Evolutionary conservation across 805 yeast species (phyloP).

Genomic region (Danielozyma ontarioensis): DNA sequence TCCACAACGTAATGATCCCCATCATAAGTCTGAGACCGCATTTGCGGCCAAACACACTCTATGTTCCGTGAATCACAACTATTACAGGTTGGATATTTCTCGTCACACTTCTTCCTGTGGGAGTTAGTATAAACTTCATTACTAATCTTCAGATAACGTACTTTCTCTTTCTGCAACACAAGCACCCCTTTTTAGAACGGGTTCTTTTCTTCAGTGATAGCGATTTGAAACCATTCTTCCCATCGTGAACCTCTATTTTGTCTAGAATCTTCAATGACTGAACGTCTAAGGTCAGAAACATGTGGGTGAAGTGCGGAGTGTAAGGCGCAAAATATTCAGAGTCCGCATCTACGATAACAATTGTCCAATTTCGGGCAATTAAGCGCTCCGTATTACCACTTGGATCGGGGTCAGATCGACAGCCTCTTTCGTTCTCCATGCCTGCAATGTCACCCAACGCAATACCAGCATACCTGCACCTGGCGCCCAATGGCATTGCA

Average conservation of each 20-base stretch:
- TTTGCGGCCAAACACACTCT: slow-evolving; percentile 6
- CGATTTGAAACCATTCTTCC: not conserved
- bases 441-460: too few relatives aligned
- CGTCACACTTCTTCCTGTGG: slow-evolving; percentile 16
- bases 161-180: slow-evolving; percentile 13
- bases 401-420: too few relatives aligned
- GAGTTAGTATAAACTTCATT: slow-evolving; percentile 5
- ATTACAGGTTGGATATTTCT: slow-evolving; percentile 9
- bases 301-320: not conserved
- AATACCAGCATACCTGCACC: too few relatives aligned
- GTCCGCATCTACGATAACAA: too few relatives aligned
- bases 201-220: slow-evolving; percentile 2
- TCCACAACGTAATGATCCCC: too few relatives aligned
- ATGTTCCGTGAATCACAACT: slow-evolving; percentile 5
- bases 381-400: too few relatives aligned
- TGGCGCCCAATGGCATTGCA: too few relatives aligned
- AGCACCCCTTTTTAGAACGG: slow-evolving; percentile 10
- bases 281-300: not conserved
- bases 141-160: slow-evolving; percentile 6
- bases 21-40: too few relatives aligned
- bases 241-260: not conserved
- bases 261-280: not conserved
- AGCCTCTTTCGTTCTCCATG: too few relatives aligned
- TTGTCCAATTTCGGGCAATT: too few relatives aligned
- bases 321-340: too few relatives aligned